phyloP scores from a whole-genome alignment of 352 stramenopile genomes.

The Phytophthora pinifolia region DNA sequence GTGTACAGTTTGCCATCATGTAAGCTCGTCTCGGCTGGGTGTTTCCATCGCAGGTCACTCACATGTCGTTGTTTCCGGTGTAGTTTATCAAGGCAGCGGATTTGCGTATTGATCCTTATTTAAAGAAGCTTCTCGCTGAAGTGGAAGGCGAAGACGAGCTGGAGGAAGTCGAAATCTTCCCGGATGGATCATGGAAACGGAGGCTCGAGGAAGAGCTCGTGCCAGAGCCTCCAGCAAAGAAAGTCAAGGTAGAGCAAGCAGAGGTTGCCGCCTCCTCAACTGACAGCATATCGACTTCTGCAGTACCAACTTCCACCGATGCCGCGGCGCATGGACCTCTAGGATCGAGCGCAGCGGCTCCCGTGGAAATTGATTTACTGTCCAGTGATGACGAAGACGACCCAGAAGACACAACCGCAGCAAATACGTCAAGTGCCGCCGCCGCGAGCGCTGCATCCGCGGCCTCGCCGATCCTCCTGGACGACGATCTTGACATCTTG shows the following conservation, averaged over 20 bases:
- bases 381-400: slow-evolving; percentile 68
- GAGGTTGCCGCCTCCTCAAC: slow-evolving; percentile 14
- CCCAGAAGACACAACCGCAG: slow-evolving; percentile 7
- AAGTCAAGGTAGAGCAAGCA: slow-evolving; percentile 52
- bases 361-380: slow-evolving; percentile 76
- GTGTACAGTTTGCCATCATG: slow-evolving; percentile 91
- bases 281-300: slow-evolving; percentile 10
- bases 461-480: slow-evolving; percentile 40
- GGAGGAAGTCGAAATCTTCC: slow-evolving; percentile 91
- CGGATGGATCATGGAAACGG: slow-evolving; percentile 81
- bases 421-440: slow-evolving; percentile 2
- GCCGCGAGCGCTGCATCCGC: slow-evolving; percentile 4
- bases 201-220: slow-evolving; percentile 52
- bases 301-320: slow-evolving; percentile 10
- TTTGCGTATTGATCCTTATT: slow-evolving; percentile 88
- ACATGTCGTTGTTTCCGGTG: background rate
- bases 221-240: slow-evolving; percentile 44
- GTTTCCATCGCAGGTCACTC: background rate
- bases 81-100: slow-evolving; percentile 90
- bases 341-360: slow-evolving; percentile 33
- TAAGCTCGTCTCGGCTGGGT: slow-evolving; percentile 30
- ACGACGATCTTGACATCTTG: slow-evolving; percentile 65
- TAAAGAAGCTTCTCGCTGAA: slow-evolving; percentile 87
- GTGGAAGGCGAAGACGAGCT: slow-evolving; percentile 80
- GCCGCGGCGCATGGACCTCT: slow-evolving; percentile 6